A percentile compares a stretch with the other conserved stretches of the same genome.
phyloP scores from a whole-genome alignment of 208 protist species.

The Trypanosoma avium region DNA sequence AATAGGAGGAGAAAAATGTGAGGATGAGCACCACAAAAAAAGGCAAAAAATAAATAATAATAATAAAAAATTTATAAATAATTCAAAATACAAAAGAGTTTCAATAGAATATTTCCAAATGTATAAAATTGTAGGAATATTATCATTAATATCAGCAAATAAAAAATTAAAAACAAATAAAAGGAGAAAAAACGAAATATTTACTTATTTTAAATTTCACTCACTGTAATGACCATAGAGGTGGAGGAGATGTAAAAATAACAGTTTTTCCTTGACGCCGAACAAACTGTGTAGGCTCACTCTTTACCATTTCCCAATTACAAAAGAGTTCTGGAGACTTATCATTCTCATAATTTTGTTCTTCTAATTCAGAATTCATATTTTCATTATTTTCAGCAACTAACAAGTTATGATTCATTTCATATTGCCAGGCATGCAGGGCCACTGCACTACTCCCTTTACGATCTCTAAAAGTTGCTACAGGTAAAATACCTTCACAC shows the following conservation, averaged over 20 bases:
- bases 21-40: too few species aligned
- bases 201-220: too few species aligned
- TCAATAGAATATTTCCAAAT: too few species aligned
- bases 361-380: not conserved
- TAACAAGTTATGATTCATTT: conserved; percentile 41
- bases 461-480: conserved; percentile 41
- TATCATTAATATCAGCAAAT: conserved; percentile 13
- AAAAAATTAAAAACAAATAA: too few species aligned
- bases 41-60: too few species aligned
- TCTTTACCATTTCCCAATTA: not conserved
- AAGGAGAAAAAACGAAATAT: too few species aligned
- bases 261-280: conserved; percentile 20
- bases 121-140: too few species aligned
- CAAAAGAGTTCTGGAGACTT: conserved; percentile 5
- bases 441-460: conserved; percentile 37
- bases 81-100: too few species aligned
- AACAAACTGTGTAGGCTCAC: conserved; percentile 15
- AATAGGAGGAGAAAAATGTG: too few species aligned
- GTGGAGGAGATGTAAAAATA: conserved; percentile 33
- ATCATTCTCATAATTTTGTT: conserved; percentile 1
- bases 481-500: conserved; percentile 49
- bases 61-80: too few species aligned
- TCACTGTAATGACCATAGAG: conserved; percentile 32
- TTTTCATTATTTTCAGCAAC: not conserved
- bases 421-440: conserved; percentile 78